These are phyloP conservation scores for Populus tremula DNA, from an alignment of 345 rosid genomes.

Conservation along the genomic window DNA sequence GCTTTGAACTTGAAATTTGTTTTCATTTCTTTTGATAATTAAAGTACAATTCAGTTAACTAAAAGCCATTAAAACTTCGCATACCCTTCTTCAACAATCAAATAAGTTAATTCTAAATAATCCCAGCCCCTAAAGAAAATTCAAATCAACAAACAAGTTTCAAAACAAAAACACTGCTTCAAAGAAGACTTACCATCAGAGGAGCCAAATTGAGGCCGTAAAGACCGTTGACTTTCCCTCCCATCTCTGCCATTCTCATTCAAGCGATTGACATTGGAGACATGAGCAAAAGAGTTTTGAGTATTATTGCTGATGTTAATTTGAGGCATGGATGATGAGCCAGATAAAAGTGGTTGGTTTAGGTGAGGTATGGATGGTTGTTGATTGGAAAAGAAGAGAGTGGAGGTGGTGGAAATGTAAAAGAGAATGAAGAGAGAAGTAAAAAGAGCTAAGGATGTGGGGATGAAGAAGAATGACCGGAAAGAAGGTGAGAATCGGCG, in stretches of 20 bases:
- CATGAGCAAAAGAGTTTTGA: slow-evolving; percentile 3
- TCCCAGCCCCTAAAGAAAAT: neutral
- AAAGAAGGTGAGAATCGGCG: slow-evolving; percentile 30
- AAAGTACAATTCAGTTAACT: neutral
- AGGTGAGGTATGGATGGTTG: slow-evolving; percentile 12
- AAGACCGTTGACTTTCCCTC: slow-evolving; percentile 14
- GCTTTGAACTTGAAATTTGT: neutral
- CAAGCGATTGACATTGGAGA: neutral
- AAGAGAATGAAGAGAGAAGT: slow-evolving; percentile 45
- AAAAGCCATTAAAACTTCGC: neutral
- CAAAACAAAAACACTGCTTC: neutral
- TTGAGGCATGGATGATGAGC: neutral
- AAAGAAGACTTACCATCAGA: slow-evolving; percentile 23
- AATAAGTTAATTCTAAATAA: neutral
- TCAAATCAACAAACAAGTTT: neutral
- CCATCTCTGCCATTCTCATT: slow-evolving; percentile 8
- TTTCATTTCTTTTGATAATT: neutral
- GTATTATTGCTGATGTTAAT: neutral
- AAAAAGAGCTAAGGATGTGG: slow-evolving; percentile 48
- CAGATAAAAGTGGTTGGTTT: neutral
- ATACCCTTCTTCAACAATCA: neutral
- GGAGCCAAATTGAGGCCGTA: slow-evolving; percentile 2
- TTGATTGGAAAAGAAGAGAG: slow-evolving; percentile 27
- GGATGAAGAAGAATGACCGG: slow-evolving; percentile 40
- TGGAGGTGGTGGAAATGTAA: slow-evolving; percentile 47